Percentiles rank a stretch among this genome's conserved stretches.
Conservation (phyloP, 805 yeast genomes). For the Teunomyces tritomae region DNA sequence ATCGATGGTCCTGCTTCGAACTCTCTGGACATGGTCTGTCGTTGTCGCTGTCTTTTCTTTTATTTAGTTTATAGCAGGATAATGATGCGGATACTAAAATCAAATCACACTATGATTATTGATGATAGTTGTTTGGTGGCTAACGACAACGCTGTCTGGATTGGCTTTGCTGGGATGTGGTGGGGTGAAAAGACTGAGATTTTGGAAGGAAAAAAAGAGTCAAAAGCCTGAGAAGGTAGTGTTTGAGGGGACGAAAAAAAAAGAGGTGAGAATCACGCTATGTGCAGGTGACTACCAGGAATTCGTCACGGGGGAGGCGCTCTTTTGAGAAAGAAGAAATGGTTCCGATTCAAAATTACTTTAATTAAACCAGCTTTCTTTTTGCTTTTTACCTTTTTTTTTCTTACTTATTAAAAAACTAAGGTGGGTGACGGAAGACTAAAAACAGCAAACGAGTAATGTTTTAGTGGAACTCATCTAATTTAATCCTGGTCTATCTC, state of each 20-base stretch:
- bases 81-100: too few relatives aligned
- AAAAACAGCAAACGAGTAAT: too few relatives aligned
- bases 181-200: not conserved
- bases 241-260: not conserved
- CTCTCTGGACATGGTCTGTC: slow-evolving; percentile 7
- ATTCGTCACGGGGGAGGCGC: not conserved
- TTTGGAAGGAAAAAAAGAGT: not conserved
- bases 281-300: not conserved
- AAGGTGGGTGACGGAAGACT: too few relatives aligned
- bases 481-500: too few relatives aligned
- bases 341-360: too few relatives aligned
- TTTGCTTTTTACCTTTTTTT: too few relatives aligned
- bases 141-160: not conserved
- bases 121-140: not conserved
- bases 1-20: slow-evolving; percentile 33
- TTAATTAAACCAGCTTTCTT: too few relatives aligned
- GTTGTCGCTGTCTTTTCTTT: not conserved
- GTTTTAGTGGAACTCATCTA: too few relatives aligned
- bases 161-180: not conserved
- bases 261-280: not conserved
- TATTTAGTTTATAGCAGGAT: not conserved
- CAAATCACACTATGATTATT: too few relatives aligned
- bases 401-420: too few relatives aligned
- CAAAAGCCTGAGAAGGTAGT: not conserved
- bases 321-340: not conserved